phyloP scores from a whole-genome alignment of 345 rosid species.

The Eucalyptus erythrocorys region DNA sequence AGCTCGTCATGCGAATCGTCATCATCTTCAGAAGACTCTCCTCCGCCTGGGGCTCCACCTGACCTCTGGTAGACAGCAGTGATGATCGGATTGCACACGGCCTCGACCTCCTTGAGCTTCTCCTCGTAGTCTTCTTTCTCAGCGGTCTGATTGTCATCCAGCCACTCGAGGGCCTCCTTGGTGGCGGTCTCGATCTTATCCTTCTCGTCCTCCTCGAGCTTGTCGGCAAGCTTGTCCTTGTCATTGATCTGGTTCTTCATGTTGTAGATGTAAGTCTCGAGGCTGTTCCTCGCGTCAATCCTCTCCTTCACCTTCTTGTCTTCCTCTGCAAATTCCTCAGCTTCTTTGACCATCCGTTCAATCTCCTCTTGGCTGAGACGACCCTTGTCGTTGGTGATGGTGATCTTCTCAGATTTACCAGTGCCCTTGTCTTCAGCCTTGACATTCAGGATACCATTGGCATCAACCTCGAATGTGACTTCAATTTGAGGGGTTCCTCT shows the following conservation, averaged over 20 bases:
- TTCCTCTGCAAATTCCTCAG: slow-evolving; percentile 94
- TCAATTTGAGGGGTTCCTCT: slow-evolving; percentile 98
- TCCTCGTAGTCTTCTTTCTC: slow-evolving; percentile 93
- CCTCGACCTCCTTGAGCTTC: slow-evolving; percentile 95
- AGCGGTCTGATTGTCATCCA: slow-evolving; percentile 79
- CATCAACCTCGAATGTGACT: slow-evolving; percentile 93
- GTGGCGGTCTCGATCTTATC: slow-evolving; percentile 70
- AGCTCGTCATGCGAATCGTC: slow-evolving; percentile 64
- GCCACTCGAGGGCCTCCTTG: slow-evolving; percentile 95
- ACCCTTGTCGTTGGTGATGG: slow-evolving; percentile 94
- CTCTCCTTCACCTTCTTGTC: slow-evolving; percentile 93
- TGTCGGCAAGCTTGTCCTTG: slow-evolving; percentile 94
- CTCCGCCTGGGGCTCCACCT: slow-evolving; percentile 72
- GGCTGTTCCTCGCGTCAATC: slow-evolving; percentile 81
- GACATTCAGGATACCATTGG: slow-evolving; percentile 87
- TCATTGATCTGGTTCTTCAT: slow-evolving; percentile 92
- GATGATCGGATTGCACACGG: slow-evolving; percentile 89
- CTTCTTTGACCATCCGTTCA: slow-evolving; percentile 87
- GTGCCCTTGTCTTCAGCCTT: slow-evolving; percentile 92
- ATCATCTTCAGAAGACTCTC: slow-evolving; percentile 10
- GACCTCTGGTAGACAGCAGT: slow-evolving; percentile 73
- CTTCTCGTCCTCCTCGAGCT: slow-evolving; percentile 84
- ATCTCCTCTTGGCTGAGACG: slow-evolving; percentile 96
- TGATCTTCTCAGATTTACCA: slow-evolving; percentile 84
- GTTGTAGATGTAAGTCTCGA: slow-evolving; percentile 88